A percentile compares a stretch with the other conserved stretches of the same genome.
Conservation (phyloP, 805 yeast genomes). For the Yamadazyma olivae region DNA sequence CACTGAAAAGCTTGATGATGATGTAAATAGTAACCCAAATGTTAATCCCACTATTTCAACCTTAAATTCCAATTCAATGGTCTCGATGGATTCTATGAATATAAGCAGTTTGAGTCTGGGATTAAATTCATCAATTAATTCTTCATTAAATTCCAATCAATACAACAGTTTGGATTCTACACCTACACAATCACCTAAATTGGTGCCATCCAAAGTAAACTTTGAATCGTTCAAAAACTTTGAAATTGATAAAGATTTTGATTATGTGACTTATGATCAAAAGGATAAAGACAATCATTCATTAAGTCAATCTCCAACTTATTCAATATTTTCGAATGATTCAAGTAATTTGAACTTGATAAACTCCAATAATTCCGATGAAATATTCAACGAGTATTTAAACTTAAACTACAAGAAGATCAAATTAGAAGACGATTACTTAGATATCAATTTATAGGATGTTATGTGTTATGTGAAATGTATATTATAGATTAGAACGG, state of each 20-base stretch:
- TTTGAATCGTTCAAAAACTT: background rate
- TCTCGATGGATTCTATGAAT: too few relatives aligned
- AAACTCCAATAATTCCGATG: slow-evolving; percentile 11
- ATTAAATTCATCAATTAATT: too few relatives aligned
- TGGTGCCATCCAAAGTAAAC: background rate
- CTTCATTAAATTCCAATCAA: background rate
- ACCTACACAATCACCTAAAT: slow-evolving; percentile 7
- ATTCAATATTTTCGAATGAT: slow-evolving; percentile 14
- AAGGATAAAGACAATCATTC: slow-evolving; percentile 5
- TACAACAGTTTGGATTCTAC: slow-evolving; percentile 4
- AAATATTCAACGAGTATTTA: slow-evolving; percentile 10
- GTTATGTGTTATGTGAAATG: slow-evolving; percentile 9
- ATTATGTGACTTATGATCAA: background rate
- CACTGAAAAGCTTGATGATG: background rate
- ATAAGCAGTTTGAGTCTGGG: too few relatives aligned
- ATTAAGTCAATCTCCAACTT: slow-evolving; percentile 13
- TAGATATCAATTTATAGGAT: slow-evolving; percentile 5
- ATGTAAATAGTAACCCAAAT: too few relatives aligned
- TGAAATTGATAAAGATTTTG: background rate
- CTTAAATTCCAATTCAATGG: too few relatives aligned
- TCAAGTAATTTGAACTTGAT: slow-evolving; percentile 8
- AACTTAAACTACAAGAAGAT: slow-evolving; percentile 8
- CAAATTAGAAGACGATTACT: slow-evolving; percentile 6
- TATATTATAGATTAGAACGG: slow-evolving; percentile 6
- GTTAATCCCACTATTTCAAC: too few relatives aligned